Base-by-base conservation (phyloP, 78 protist species). In the Salpingoeca rosetta region DNA sequence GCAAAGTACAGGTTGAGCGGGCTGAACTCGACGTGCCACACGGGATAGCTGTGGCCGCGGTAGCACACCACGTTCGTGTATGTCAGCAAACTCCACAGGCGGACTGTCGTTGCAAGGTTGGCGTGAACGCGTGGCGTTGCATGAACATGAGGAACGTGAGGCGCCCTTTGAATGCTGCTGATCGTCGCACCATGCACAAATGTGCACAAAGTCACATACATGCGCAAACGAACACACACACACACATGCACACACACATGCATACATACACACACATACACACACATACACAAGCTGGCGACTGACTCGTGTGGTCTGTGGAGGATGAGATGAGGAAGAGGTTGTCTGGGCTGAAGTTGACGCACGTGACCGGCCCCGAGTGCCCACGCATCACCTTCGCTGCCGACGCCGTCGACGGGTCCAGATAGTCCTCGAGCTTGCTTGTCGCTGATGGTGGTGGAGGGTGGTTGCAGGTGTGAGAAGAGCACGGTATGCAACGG, bases 11-110 rank as follows among this genome's bases (percentile, higher is more conserved):
- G 86, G 0, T 93, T 94, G 51, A 91, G 78, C 40, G 97, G 93
- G 22, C 91, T 75, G 56, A 95, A 92, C n/a, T 39, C 35, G 2
- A 93, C 95, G 80, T 90, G 91, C 97, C 97, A 96, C 37, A 96
- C 94, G 35, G 98, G 97, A 65, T n/a, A 90, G 76, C 76, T 80
- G 87, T 96, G 98, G 35, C 98, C 96, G 57, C 87, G 84, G 90
- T 92, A 96, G 27, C 83, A 75, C 51, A 93, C 96, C 36, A 96
- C 73, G 83, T 92, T 93, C 3, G 88, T 36, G 81, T 37, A 40
- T 1, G 97, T 93, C 43, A 84, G 89, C 75, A 92, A 35, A n/a
- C 78, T 42, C 98, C 98, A 96, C 38, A 96, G 86, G 31, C 98
- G 91, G 12, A 88, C 89, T 74, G n/a, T n/a, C n/a, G n/a, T n/a